Evolutionary conservation across 1,284 basidiomycete genomes (phyloP).

Genomic region (Puccinia coronata): DNA sequence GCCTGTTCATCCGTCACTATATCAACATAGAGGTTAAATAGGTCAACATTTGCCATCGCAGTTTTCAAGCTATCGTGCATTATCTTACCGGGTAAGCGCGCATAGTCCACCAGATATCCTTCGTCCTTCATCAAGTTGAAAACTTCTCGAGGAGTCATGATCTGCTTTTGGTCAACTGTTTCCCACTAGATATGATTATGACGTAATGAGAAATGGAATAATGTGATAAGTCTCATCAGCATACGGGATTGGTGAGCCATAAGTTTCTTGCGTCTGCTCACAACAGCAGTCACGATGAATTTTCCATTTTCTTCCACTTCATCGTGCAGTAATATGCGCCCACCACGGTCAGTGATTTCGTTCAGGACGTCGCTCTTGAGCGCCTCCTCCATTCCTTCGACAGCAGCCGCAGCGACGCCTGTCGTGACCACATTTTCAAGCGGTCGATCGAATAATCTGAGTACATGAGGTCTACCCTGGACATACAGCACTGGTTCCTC

Average conservation of each 20-base stretch:
- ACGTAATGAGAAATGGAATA: conserved; percentile 56
- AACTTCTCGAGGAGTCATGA: conserved; percentile 88
- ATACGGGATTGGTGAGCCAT: not conserved
- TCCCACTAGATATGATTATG: conserved; percentile 68
- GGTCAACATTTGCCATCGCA: not conserved
- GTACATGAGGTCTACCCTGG: conserved; percentile 83
- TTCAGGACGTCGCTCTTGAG: conserved; percentile 86
- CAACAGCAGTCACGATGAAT: conserved; percentile 64
- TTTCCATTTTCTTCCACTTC: conserved; percentile 89
- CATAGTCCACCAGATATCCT: conserved; percentile 49
- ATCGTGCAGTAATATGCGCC: conserved; percentile 83
- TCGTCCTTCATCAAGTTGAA: conserved; percentile 62
- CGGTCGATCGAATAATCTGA: conserved; percentile 85
- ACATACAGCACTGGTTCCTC: conserved; percentile 55
- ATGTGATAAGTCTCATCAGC: not conserved
- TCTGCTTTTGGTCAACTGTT: conserved; percentile 76
- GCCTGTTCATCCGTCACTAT: conserved; percentile 90
- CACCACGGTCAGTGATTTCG: conserved; percentile 73
- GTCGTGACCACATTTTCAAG: conserved; percentile 86
- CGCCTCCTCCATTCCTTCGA: conserved; percentile 87
- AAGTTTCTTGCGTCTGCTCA: not conserved
- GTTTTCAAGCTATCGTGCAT: not conserved
- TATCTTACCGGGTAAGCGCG: conserved; percentile 36
- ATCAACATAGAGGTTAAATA: not conserved
- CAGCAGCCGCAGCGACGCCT: conserved; percentile 85